phyloP scores from a whole-genome alignment of 2,329 filamentous ascomycete genomes.

The Cladorrhinum sp. region DNA sequence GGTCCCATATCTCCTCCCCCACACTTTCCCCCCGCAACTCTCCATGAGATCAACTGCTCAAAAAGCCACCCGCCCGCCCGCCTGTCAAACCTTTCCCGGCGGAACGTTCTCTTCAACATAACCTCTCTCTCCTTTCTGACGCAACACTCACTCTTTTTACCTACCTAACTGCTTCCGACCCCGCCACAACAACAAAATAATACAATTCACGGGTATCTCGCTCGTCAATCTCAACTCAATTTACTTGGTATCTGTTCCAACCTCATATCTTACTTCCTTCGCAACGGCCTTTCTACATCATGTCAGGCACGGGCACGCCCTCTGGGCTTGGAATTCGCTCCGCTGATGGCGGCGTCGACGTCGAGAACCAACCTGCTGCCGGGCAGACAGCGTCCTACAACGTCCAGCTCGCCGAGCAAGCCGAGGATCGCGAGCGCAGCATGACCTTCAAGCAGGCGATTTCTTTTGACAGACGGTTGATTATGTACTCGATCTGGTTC shows the following conservation, averaged over 20 bases:
- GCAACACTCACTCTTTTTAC: background rate
- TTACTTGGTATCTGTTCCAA: background rate
- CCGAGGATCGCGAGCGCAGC: constrained; percentile 18
- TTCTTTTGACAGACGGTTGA: constrained; percentile 20
- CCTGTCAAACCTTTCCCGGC: background rate
- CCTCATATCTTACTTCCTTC: background rate
- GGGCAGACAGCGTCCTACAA: constrained; percentile 10
- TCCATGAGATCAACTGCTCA: background rate
- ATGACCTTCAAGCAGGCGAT: constrained; percentile 23
- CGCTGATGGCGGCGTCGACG: background rate
- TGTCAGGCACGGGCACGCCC: background rate
- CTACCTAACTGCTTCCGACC: background rate
- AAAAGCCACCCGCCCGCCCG: background rate
- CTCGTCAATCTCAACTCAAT: background rate
- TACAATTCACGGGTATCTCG: background rate
- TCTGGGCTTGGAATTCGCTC: background rate
- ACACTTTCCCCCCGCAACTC: background rate
- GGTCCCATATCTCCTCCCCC: background rate
- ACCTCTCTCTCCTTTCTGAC: background rate
- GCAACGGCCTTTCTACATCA: background rate
- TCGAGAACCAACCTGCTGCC: background rate
- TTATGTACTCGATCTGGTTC: constrained; percentile 24
- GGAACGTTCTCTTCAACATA: background rate
- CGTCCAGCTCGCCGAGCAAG: constrained; percentile 14
- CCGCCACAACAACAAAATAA: background rate